Base-by-base conservation (phyloP, 2,329 filamentous ascomycete genomes). In the Lizonia empirigonia region DNA sequence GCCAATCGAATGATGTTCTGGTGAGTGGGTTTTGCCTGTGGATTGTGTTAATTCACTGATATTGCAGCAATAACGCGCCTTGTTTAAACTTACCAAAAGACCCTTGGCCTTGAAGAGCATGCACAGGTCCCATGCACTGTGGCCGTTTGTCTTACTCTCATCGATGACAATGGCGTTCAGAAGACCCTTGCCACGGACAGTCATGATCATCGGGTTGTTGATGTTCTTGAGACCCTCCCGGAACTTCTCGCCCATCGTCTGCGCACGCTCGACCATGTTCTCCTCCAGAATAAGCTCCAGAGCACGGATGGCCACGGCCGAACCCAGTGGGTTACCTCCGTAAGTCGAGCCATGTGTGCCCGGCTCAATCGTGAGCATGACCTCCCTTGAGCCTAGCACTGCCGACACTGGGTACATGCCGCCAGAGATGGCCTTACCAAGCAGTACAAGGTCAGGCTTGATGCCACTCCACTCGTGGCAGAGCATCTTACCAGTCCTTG, bases 341-440 rank as follows among this genome's bases (percentile, higher is more conserved):
- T 97, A 99, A n/a, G 94, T 99, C 33, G 91, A 96, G 39, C 94
- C 94, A 76, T 99, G 94, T 20, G 94, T 97, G 53, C 94, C 94
- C 20, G 94, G 90, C 80, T 99, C 94, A 58, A 99, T 82, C 8
- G 93, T 94, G 61, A 97, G 83, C 92, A 99, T 97, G 58, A 97
- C 82, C 50, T 97, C 92, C 77, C 88, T 91, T 66, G 86, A 86
- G 56, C 89, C 88, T 44, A 99, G 82, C 39, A 99, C 92, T 66
- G 88, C 91, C 55, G 91, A 96, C 50, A 99, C 94, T n/a, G 94
- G 94, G 77, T 99, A 99, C 88, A 97, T 94, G 74, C 94, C 94
- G 58, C 94, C 94, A 26, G 91, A 96, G 72, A 99, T 96, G 63
- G 94, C 94, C 80, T 99, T 99, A 70, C 94, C 94, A 26, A 99